phyloP scores from a whole-genome alignment of 176 grass and related monocot species.

The Oryza meridionalis region DNA sequence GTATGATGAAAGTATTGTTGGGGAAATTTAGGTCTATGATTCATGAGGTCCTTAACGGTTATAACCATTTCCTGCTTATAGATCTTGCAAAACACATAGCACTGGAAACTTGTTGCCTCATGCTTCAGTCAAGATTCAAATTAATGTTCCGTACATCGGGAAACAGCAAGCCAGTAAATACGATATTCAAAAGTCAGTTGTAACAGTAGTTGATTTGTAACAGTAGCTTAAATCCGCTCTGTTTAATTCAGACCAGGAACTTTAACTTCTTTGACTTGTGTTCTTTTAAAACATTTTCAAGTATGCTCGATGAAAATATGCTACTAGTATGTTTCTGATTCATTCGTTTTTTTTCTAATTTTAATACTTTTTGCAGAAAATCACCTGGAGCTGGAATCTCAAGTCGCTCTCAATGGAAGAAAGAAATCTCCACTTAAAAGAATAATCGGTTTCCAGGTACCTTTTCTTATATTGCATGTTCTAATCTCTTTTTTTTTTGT shows the following conservation, averaged over 20 bases:
- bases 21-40: not conserved
- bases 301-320: conserved; percentile 16
- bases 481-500: conserved; percentile 19
- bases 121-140: not conserved
- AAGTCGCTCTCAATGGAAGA: conserved; percentile 73
- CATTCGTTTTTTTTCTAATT: conserved; percentile 16
- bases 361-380: conserved; percentile 54
- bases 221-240: not conserved
- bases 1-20: conserved; percentile 6
- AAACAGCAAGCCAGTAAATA: not conserved
- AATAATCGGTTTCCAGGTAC: conserved; percentile 92
- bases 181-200: not conserved
- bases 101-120: not conserved
- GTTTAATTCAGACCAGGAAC: not conserved
- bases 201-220: not conserved
- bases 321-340: conserved; percentile 10
- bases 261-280: conserved; percentile 6
- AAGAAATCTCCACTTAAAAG: conserved; percentile 90
- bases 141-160: not conserved
- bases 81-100: conserved; percentile 12
- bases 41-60: not conserved
- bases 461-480: conserved; percentile 7
- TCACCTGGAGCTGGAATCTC: conserved; percentile 64
- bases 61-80: conserved; percentile 33
- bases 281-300: not conserved